These are phyloP conservation scores for Cruciata laevipes DNA, from an alignment of 257 asterid genomes.

Conservation along the genomic window DNA sequence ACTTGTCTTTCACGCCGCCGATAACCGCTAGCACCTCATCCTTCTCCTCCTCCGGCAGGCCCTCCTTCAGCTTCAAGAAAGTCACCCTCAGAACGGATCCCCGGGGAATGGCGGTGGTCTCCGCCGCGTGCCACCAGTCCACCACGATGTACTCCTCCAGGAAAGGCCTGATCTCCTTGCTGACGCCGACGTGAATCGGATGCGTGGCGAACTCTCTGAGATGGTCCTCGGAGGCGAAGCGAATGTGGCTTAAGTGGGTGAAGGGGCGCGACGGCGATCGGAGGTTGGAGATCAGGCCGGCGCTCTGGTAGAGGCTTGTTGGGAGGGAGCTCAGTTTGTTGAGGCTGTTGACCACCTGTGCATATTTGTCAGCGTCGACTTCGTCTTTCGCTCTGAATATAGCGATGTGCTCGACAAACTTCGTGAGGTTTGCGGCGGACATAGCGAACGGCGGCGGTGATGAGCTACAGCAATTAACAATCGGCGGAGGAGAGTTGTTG, in stretches of 20 bases:
- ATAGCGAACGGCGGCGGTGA: too few relatives aligned
- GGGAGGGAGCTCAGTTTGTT: conserved; percentile 46
- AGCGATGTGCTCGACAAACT: too few relatives aligned
- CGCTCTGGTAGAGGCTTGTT: conserved; percentile 57
- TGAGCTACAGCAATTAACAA: too few relatives aligned
- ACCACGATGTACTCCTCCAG: conserved; percentile 60
- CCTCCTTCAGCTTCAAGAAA: conserved; percentile 45
- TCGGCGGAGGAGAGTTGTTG: too few relatives aligned
- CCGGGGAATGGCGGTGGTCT: conserved; percentile 22
- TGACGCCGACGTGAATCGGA: conserved; percentile 43
- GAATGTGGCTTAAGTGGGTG: conserved; percentile 81
- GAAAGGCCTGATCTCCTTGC: conserved; percentile 30
- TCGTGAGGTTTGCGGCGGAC: too few relatives aligned
- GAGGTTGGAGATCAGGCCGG: conserved; percentile 53
- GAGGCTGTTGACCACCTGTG: conserved; percentile 62
- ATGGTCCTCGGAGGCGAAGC: conserved; percentile 54
- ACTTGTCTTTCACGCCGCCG: conserved; percentile 42
- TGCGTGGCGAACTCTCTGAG: conserved; percentile 30
- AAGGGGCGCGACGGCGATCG: conserved; percentile 42
- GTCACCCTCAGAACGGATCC: conserved; percentile 50
- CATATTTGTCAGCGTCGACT: conserved; percentile 36
- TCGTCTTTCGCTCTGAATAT: too few relatives aligned
- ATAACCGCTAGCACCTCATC: conserved; percentile 32
- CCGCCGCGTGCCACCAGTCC: conserved; percentile 42
- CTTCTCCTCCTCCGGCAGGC: conserved; percentile 33